Percentiles rank a stretch among this genome's conserved stretches.
Conservation (phyloP, 345 rosid genomes). For the Crucihimalaya himalaica region DNA sequence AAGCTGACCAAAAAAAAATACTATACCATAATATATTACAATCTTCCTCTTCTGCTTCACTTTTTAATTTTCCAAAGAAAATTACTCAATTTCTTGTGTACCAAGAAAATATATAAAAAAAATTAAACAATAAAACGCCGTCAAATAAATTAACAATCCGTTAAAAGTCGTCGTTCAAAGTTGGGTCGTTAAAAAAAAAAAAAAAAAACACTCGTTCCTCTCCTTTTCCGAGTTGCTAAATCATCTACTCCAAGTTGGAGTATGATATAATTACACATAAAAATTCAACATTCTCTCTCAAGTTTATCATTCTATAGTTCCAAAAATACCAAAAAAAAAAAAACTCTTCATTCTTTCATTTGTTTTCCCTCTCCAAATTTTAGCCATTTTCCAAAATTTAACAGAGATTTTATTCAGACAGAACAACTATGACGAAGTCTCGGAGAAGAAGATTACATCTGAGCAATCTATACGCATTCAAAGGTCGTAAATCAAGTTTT, state of each 20-base stretch:
- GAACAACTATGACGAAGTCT: constrained; percentile 44
- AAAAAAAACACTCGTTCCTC: constrained; percentile 27
- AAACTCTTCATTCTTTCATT: constrained; percentile 21
- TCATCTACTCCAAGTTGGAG: neutral
- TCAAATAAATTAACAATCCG: constrained; percentile 14
- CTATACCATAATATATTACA: no score
- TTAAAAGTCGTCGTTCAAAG: constrained; percentile 41
- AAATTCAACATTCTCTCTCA: neutral
- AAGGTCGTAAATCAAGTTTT: constrained; percentile 65
- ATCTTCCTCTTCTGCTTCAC: neutral
- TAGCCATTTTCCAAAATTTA: neutral
- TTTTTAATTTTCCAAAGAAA: neutral
- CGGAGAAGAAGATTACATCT: constrained; percentile 62
- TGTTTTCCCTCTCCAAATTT: neutral
- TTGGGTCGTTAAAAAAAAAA: constrained; percentile 15
- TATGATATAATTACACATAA: neutral
- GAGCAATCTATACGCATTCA: constrained; percentile 65
- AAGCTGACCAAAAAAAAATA: no score
- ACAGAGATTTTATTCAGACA: constrained; percentile 11
- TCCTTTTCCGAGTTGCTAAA: constrained; percentile 8
- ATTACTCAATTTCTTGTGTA: neutral
- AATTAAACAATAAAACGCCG: neutral
- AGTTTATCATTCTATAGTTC: neutral
- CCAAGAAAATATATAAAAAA: neutral
- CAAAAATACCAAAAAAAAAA: neutral